These are phyloP conservation scores for Mallotus nudiflorus DNA, from an alignment of 345 rosid species.

Conservation along the genomic window DNA sequence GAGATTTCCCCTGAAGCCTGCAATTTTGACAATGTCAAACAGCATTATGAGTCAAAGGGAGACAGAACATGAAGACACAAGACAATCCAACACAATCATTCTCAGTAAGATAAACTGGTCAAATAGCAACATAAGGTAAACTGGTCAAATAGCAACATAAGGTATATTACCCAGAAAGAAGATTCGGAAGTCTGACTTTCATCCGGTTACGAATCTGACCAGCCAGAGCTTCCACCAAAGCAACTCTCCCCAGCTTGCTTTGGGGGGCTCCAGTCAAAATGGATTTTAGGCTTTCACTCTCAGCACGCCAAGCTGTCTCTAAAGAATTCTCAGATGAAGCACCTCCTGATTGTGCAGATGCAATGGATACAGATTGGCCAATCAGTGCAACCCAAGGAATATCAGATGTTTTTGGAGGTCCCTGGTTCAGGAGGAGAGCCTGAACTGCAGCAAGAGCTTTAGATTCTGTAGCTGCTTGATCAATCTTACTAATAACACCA, in stretches of 20 bases:
- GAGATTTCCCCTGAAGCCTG: constrained; percentile 96
- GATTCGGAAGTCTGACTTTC: constrained; percentile 92
- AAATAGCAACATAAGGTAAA: no score
- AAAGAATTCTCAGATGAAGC: constrained; percentile 73
- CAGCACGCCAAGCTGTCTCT: constrained; percentile 99
- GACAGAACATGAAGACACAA: background rate
- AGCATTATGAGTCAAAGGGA: constrained; percentile 3
- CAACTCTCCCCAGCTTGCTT: constrained; percentile 90
- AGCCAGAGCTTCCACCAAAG: constrained; percentile 88
- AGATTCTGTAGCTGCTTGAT: constrained; percentile 83
- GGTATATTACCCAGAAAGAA: constrained; percentile 77
- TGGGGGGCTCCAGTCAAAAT: constrained; percentile 84
- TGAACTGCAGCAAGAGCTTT: constrained; percentile 98
- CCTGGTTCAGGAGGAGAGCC: constrained; percentile 87
- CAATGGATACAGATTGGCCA: constrained; percentile 93
- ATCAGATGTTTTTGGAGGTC: constrained; percentile 89
- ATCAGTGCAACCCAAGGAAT: constrained; percentile 98
- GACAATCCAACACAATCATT: constrained; percentile 1
- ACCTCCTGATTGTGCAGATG: constrained; percentile 80
- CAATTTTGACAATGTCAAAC: background rate
- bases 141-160: background rate
- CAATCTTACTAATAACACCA: constrained; percentile 89
- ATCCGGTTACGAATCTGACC: constrained; percentile 87
- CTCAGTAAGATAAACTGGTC: background rate
- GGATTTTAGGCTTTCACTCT: constrained; percentile 84